Evolutionary conservation across 1,139 yeast genomes (phyloP), one percentile per base, ranked within the genome.

Genomic region (Lodderomyces jiufengensis): DNA sequence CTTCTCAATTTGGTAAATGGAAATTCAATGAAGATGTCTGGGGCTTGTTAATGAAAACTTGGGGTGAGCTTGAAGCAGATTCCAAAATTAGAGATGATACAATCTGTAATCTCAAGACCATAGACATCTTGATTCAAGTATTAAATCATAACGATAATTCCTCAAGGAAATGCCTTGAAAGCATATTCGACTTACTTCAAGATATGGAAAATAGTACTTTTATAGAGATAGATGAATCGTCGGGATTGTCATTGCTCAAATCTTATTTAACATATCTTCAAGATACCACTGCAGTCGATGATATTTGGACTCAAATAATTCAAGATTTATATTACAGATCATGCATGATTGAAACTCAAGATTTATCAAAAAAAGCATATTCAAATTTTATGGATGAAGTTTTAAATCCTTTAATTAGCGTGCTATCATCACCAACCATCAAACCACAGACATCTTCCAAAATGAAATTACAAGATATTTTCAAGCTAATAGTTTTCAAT

Each of bases 21-120:
- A 76, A 72, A 47, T 52, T 43, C 10, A 55, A 61, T 34, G 37
- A 53, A 0, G 50, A 54, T 3, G 57, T 71, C 1, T 82, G 90
- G 87, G 38, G 41, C 3, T 53, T 79, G 29, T 64, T 76, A 40
- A 49, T 53, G 29, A 50, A 50, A 12, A 52, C 67, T 25, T 78
- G 82, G 78, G 28, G 27, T 12, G 43, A 37, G 44, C 35, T 26
- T 11, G 18, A 27, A 9, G 46, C 51, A 20, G 2, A n/a, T 4
- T 24, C 33, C 13, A 5, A 3, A 6, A 11, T 16, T 40, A 63
- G 48, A 40, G 60, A 54, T 42, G 66, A 57, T 38, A 43, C 59
- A 2, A 61, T 73, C 42, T 66, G 69, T 42, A 61, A 58, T 32
- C 51, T 64, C 30, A 52, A 49, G 24, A 37, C 51, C 13, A 36